Evolutionary conservation across 768 basidiomycete species (phyloP), one percentile per base, ranked within the genome.

Genomic region (Boletus pseudopeckii): DNA sequence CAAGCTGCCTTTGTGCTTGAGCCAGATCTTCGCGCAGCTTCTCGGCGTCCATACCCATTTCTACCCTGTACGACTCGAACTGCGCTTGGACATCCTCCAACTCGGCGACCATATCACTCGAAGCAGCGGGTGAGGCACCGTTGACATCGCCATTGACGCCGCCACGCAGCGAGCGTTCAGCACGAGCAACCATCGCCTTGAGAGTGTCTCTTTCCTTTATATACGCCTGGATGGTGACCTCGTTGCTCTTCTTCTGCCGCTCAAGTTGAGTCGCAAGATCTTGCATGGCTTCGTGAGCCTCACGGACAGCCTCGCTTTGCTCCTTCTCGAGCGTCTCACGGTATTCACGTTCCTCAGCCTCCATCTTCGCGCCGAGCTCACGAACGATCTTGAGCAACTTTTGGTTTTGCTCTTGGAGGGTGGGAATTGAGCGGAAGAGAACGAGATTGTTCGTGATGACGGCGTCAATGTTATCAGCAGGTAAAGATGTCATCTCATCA

Each of bases 361-460:
- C 97, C 79, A 98, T 81, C 75, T 89, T 87, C 36, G 78, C 72
- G 6, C 89, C 92, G 37, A 98, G 77, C 51, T 90, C 88, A 17
- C 95, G 79, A 13, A 88, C 85, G 59, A 96, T 84, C 69, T 81
- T 85, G 44, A 98, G 75, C 22, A 98, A 73, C 61, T 88, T 89
- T 75, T 91, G 88, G 67, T 98, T 98, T 72, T 96, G 94, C 39
- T 85, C 81, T 64, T 98, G 94, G n/a, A 99, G 74, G 13, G 80
- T 76, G 14, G 81, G 78, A 48, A 98, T 80, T 0, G 85, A 88
- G 41, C 79, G 79, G 83, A 93, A 98, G 33, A 90, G 79, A 24
- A 98, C 89, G 18, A 98, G 82, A 62, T 93, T 81, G 63, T 90
- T 89, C 17, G 90, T 87, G 69, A 98, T 95, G 57, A 98, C 83